Conservation (phyloP, 2,329 filamentous ascomycete species). For the Fusarium sp. region DNA sequence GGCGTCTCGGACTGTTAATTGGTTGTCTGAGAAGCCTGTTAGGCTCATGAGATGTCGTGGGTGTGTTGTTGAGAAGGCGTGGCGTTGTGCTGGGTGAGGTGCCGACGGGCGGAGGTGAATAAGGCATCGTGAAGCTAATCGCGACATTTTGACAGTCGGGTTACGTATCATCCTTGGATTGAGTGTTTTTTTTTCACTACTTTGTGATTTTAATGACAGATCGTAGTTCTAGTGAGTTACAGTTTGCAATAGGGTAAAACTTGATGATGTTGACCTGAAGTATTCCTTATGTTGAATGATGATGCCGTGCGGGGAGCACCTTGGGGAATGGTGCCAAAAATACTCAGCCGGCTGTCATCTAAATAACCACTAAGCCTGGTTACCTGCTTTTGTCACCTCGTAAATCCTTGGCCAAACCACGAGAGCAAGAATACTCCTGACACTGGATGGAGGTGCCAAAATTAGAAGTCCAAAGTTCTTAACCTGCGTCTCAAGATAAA, state of each 20-base stretch:
- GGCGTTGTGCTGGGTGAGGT: neutral
- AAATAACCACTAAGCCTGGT: rapidly evolving
- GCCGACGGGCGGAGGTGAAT: conserved; percentile 1
- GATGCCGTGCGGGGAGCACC: neutral
- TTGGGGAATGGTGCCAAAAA: neutral
- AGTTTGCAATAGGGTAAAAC: neutral
- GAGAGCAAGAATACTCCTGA: neutral
- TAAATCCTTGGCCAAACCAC: neutral
- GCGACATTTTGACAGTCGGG: conserved; percentile 8
- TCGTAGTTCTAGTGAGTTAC: neutral
- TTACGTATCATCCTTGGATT: neutral
- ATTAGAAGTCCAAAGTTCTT: rapidly evolving
- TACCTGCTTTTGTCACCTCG: neutral
- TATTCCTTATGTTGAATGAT: neutral
- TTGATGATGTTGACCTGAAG: too few species aligned
- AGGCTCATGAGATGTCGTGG: conserved; percentile 70
- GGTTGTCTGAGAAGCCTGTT: conserved; percentile 76
- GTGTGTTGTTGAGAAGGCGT: conserved; percentile 50
- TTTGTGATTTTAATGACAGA: neutral
- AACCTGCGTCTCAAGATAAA: rapidly evolving
- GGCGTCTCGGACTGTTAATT: conserved; percentile 76
- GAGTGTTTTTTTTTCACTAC: rapidly evolving
- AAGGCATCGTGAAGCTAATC: conserved; percentile 5
- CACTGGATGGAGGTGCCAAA: neutral
- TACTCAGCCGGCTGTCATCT: rapidly evolving